Conservation (phyloP, 805 yeast genomes). For the Candida insectorum region DNA sequence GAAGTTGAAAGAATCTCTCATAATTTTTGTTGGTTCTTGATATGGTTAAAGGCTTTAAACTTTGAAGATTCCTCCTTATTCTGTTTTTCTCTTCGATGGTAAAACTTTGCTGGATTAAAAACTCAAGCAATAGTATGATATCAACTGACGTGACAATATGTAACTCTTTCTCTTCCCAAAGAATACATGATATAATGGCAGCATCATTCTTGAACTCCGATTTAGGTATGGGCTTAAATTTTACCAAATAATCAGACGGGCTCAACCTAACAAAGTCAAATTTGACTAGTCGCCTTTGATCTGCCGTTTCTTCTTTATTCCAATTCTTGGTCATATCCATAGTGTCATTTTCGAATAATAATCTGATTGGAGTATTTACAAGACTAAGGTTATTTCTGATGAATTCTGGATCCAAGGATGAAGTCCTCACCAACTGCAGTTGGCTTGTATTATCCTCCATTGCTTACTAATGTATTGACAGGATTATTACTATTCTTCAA, state of each 20-base stretch:
- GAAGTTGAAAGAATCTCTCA: constrained; percentile 31
- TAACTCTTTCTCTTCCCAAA: constrained; percentile 47
- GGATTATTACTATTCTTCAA: neutral
- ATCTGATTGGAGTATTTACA: constrained; percentile 25
- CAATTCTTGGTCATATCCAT: constrained; percentile 41
- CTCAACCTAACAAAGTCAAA: constrained; percentile 37
- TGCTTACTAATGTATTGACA: neutral
- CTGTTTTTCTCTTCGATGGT: constrained; percentile 69
- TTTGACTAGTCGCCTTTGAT: constrained; percentile 46
- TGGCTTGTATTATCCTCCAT: constrained; percentile 5
- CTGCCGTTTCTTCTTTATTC: constrained; percentile 41
- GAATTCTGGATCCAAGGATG: constrained; percentile 20
- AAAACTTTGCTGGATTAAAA: constrained; percentile 51
- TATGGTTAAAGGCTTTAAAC: constrained; percentile 58
- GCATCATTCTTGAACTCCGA: constrained; percentile 34
- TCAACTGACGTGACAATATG: constrained; percentile 65
- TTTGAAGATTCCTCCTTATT: constrained; percentile 63
- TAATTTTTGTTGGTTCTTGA: constrained; percentile 40
- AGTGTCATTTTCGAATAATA: constrained; percentile 28
- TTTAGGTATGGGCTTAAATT: constrained; percentile 33
- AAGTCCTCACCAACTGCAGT: constrained; percentile 18
- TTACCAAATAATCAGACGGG: constrained; percentile 29
- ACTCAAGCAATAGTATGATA: constrained; percentile 53
- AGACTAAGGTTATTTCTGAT: constrained; percentile 15
- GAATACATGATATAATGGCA: constrained; percentile 57